These are phyloP conservation scores for Cylindrodendrum hubeiense DNA, from an alignment of 2,329 filamentous ascomycete species.

Conservation along the genomic window DNA sequence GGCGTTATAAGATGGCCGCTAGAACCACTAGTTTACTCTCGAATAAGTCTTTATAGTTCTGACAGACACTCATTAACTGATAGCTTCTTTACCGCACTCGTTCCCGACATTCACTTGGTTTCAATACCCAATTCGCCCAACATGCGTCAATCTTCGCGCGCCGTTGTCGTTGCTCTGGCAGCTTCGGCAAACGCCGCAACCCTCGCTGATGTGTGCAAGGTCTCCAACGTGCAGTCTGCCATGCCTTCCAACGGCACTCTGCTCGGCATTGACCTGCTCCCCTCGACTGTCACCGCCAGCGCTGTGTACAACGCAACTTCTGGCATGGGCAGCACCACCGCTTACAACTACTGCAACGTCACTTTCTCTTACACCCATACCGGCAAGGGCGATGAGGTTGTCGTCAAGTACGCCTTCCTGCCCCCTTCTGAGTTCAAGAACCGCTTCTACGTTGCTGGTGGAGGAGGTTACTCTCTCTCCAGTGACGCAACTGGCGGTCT, in stretches of 20 bases:
- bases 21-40: background rate
- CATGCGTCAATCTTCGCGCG: slow-evolving; percentile 23
- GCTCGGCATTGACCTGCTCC: slow-evolving; percentile 46
- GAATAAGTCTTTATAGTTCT: background rate
- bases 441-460: slow-evolving; percentile 59
- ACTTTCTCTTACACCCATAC: slow-evolving; percentile 52
- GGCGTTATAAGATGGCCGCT: background rate
- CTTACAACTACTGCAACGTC: slow-evolving; percentile 51
- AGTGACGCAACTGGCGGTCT: slow-evolving; percentile 53
- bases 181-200: slow-evolving; percentile 30
- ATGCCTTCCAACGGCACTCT: slow-evolving; percentile 34
- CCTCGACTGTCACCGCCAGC: slow-evolving; percentile 54
- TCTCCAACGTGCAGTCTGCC: slow-evolving; percentile 34
- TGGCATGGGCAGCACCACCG: slow-evolving; percentile 35
- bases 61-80: background rate
- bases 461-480: slow-evolving; percentile 53
- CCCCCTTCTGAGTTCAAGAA: slow-evolving; percentile 54
- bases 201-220: slow-evolving; percentile 37
- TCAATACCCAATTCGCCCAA: background rate
- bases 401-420: slow-evolving; percentile 51
- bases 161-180: slow-evolving; percentile 16
- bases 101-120: background rate
- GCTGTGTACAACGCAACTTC: slow-evolving; percentile 30
- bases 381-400: slow-evolving; percentile 47
- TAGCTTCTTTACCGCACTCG: background rate